phyloP scores from a whole-genome alignment of 2,329 filamentous ascomycete species.

The Microdochium trichocladiopsis region DNA sequence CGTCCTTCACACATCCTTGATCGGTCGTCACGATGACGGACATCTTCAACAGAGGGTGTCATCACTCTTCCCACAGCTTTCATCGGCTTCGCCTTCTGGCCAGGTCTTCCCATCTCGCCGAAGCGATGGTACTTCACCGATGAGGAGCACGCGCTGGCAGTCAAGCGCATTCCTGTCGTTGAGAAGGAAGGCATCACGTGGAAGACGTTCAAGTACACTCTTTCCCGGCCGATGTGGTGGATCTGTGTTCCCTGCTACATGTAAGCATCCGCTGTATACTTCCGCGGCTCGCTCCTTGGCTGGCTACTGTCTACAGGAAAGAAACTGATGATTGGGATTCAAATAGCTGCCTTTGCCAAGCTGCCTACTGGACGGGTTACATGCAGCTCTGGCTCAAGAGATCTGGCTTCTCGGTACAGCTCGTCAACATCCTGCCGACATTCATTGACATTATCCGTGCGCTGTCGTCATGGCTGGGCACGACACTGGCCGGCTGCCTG shows the following conservation, averaged over 20 bases:
- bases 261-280: conserved; percentile 26
- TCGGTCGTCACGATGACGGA: no score
- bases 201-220: conserved; percentile 13
- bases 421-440: conserved; percentile 43
- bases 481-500: conserved; percentile 33
- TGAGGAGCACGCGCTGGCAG: conserved; percentile 16
- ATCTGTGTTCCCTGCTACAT: conserved; percentile 20
- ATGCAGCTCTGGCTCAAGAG: conserved; percentile 49
- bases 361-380: conserved; percentile 35
- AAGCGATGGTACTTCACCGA: conserved; percentile 19
- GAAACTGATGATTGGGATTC: background rate
- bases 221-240: conserved; percentile 12
- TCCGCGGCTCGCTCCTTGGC: no score
- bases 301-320: no score
- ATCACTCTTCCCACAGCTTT: conserved; percentile 3
- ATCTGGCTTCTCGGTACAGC: conserved; percentile 32
- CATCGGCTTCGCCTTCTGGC: conserved; percentile 13
- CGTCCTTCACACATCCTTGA: no score
- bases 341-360: conserved; percentile 33
- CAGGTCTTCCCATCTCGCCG: conserved; percentile 21
- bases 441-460: conserved; percentile 39
- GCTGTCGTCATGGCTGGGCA: conserved; percentile 38
- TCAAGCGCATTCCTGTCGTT: conserved; percentile 13
- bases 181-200: conserved; percentile 12
- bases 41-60: background rate